Evolutionary conservation across 176 grass and related monocot genomes (phyloP).

Genomic region (Phragmites australis): DNA sequence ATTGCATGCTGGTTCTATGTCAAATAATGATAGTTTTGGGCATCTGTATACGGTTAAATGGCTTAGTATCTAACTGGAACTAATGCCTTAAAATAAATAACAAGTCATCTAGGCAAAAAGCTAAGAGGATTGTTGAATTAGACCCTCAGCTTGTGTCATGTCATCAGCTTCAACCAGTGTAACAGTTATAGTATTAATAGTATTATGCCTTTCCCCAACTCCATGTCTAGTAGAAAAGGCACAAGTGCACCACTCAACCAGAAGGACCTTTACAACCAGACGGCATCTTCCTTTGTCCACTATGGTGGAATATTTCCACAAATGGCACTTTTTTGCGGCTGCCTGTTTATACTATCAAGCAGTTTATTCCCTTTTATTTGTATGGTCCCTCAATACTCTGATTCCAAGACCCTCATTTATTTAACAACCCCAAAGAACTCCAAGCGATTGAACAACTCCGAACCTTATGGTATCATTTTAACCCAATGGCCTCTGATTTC

Average conservation of each 20-base stretch:
- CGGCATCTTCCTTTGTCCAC: neutral
- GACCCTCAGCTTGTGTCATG: neutral
- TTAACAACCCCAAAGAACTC: neutral
- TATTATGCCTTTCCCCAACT: neutral
- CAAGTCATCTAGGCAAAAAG: neutral
- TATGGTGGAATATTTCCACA: slow-evolving; percentile 9
- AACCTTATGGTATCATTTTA: neutral
- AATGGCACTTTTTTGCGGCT: neutral
- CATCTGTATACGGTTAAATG: slow-evolving; percentile 1
- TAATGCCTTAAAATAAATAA: neutral
- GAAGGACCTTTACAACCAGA: neutral
- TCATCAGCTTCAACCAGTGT: neutral
- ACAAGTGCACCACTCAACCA: neutral
- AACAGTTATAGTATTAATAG: neutral
- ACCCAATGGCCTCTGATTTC: neutral
- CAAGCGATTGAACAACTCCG: neutral
- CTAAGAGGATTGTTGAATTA: slow-evolving; percentile 7
- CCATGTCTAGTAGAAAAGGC: neutral
- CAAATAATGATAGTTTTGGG: neutral
- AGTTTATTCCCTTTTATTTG: neutral
- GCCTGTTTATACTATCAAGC: neutral
- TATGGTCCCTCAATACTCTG: neutral
- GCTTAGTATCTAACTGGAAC: neutral
- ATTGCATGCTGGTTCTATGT: neutral
- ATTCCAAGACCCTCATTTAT: neutral